Evolutionary conservation across 768 basidiomycete genomes (phyloP), one percentile per base, ranked within the genome.

Genomic region (Podaxis sp.): DNA sequence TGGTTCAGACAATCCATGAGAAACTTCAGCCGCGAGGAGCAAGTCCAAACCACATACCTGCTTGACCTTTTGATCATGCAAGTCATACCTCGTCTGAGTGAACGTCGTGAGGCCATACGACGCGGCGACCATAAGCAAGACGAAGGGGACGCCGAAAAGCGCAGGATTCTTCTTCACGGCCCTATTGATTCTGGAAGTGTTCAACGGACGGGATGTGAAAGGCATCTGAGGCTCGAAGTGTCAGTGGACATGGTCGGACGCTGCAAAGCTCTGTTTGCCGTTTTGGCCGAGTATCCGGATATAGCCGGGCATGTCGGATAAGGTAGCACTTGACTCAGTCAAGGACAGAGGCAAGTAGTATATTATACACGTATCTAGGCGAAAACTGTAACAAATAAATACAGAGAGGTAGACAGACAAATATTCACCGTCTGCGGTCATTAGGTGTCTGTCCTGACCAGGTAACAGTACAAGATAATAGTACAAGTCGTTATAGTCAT

Each of bases 1-100:
- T 81, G 64, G 11, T 22, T 22, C 2, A 58, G 19, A 17, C 15
- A 17, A 43, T 19, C 4, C n/a, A 50, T 24, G 9, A 24, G 19
- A n/a, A 37, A 54, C 27, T 19, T 37, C 38, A 27, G n/a, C 3
- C 7, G 9, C 15, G 24, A 43, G 13, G 11, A 25, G 27, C 22
- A 37, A 37, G 27, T 7, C 19, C 29, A 22, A 54, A 15, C 15
- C 37, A 4, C 80, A 58, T 63, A 89, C 89, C 77, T 85, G 82
- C 66, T 85, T 84, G 27, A 92, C 83, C 72, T 87, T 91, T 75
- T 89, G 84, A 71, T 91, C 87, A 33, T 96, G 90, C 64, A 92
- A 73, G 72, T 98, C 96, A 71, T 98, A 98, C 27, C 93, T 82
- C 29, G 92, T 96, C 73, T 94, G 92, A 0, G 95, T 95, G 70